A percentile compares a stretch with the other conserved stretches of the same genome.
These are phyloP conservation scores for Scortechinia acanthostroma DNA, from an alignment of 2,329 filamentous ascomycete genomes.

Conservation along the genomic window DNA sequence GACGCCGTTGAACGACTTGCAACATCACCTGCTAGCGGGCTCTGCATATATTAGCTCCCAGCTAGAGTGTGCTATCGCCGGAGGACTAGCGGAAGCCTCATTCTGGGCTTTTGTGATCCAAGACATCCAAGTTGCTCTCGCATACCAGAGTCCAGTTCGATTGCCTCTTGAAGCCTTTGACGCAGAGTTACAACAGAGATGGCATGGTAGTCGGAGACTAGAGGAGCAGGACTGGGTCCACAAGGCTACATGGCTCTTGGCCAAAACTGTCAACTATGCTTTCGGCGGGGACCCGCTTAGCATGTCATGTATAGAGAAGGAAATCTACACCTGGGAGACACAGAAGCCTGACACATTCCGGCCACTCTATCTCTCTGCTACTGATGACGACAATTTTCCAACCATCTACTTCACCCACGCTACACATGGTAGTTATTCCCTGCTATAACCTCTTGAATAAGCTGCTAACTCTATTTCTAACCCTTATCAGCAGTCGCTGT, in stretches of 20 bases:
- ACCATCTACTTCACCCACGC: too few relatives aligned
- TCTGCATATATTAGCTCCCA: constrained; percentile 3
- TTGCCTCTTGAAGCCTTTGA: not conserved
- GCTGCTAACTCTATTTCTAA: too few relatives aligned
- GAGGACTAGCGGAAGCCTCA: constrained; percentile 2
- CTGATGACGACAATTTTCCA: too few relatives aligned
- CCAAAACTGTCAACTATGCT: constrained; percentile 1
- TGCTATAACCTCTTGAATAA: too few relatives aligned
- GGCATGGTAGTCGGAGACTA: not conserved
- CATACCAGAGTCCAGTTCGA: not conserved
- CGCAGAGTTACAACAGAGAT: not conserved
- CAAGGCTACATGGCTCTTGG: constrained; percentile 2
- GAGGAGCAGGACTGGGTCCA: not conserved
- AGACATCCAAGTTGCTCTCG: constrained; percentile 3
- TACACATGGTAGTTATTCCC: too few relatives aligned
- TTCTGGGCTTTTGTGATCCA: constrained; percentile 4
- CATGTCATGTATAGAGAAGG: not conserved
- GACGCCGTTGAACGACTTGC: not conserved
- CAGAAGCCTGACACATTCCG: not conserved
- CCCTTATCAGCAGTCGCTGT: too few relatives aligned
- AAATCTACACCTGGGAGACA: not conserved
- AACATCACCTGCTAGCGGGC: constrained; percentile 2
- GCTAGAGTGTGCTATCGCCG: constrained; percentile 1
- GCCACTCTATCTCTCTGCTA: constrained; percentile 1
- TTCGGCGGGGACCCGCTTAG: not conserved